Evolutionary conservation across 306 rosid species (phyloP).

Genomic region (Cyamopsis tetragonoloba): DNA sequence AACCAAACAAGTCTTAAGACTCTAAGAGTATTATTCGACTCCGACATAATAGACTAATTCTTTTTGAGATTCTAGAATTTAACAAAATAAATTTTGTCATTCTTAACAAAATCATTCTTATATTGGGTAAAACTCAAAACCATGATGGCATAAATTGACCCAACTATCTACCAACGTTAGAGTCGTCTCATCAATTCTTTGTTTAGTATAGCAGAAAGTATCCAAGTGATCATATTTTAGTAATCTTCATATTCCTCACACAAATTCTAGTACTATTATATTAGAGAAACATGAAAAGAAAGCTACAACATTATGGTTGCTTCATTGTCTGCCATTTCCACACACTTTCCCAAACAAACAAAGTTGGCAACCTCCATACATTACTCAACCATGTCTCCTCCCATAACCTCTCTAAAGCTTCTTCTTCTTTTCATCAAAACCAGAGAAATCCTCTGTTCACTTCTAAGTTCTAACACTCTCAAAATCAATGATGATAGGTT

Average conservation of each 20-base stretch:
- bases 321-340: constrained; percentile 64
- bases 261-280: constrained; percentile 30
- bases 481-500: constrained; percentile 43
- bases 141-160: too few relatives aligned
- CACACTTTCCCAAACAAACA: constrained; percentile 52
- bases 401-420: constrained; percentile 45
- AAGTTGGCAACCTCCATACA: constrained; percentile 70
- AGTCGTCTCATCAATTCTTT: too few relatives aligned
- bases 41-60: too few relatives aligned
- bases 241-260: constrained; percentile 22
- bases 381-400: constrained; percentile 70
- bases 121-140: too few relatives aligned
- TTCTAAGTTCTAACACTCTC: not conserved
- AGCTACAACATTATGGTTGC: constrained; percentile 51
- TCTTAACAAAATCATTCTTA: too few relatives aligned
- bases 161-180: too few relatives aligned
- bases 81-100: too few relatives aligned
- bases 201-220: too few relatives aligned
- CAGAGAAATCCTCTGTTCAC: constrained; percentile 4
- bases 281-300: constrained; percentile 41
- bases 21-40: too few relatives aligned
- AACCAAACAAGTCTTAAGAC: too few relatives aligned
- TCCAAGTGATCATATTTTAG: constrained; percentile 27
- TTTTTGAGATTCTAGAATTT: too few relatives aligned
- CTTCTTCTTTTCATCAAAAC: constrained; percentile 30